A percentile compares a stretch with the other conserved stretches of the same genome.
phyloP scores from a whole-genome alignment of 129 eudicot genomes.

The Flaveria ramosissima region DNA sequence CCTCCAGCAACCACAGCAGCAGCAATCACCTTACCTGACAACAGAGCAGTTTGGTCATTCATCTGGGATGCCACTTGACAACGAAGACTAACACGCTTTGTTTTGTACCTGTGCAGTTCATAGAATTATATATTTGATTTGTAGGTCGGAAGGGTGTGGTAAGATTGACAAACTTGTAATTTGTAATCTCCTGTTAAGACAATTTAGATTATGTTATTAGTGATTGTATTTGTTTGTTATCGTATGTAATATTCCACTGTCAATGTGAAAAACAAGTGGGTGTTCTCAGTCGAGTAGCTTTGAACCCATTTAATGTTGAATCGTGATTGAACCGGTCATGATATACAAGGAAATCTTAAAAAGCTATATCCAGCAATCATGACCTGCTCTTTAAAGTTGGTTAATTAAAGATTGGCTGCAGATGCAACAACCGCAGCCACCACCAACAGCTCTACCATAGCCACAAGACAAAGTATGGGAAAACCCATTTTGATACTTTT shows the following conservation, averaged over 20 bases:
- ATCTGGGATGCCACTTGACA: slow-evolving; percentile 36
- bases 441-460: no score
- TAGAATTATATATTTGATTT: slow-evolving; percentile 32
- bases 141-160: slow-evolving; percentile 31
- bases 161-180: slow-evolving; percentile 17
- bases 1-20: slow-evolving; percentile 35
- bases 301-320: not conserved
- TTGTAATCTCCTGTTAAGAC: slow-evolving; percentile 6
- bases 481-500: no score
- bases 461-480: no score
- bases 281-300: not conserved
- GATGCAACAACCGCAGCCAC: not conserved
- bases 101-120: slow-evolving; percentile 41
- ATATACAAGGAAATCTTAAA: not conserved
- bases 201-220: slow-evolving; percentile 22
- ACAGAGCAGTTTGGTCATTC: slow-evolving; percentile 48
- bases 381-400: not conserved
- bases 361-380: not conserved
- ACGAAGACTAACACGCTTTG: slow-evolving; percentile 40
- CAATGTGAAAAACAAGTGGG: not conserved
- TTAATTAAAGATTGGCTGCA: not conserved
- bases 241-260: not conserved
- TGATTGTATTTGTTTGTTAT: slow-evolving; percentile 32
- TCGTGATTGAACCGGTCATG: not conserved
- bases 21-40: slow-evolving; percentile 26